phyloP scores from a whole-genome alignment of 345 rosid species.

The Citrus inodora region DNA sequence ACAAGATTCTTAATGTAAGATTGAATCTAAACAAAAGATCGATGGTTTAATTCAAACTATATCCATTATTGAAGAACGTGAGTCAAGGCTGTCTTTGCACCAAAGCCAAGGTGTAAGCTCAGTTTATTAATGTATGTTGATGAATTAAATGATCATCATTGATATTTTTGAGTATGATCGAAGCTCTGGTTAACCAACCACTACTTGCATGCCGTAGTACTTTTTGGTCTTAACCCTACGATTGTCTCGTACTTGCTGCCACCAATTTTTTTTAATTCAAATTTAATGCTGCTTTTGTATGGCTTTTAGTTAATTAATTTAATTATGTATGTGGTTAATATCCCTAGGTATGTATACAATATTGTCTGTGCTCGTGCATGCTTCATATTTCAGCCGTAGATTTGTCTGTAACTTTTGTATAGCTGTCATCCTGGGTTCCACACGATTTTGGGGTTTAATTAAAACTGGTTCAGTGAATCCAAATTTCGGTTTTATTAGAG shows the following conservation, averaged over 20 bases:
- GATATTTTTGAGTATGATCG: conserved; percentile 1
- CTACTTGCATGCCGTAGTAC: not conserved
- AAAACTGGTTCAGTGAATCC: conserved; percentile 7
- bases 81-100: conserved; percentile 41
- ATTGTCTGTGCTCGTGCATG: not conserved
- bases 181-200: not conserved
- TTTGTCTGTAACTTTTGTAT: conserved; percentile 1
- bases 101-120: conserved; percentile 26
- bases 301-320: no score
- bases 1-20: conserved; percentile 38
- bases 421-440: conserved; percentile 15
- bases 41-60: not conserved
- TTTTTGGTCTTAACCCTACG: not conserved
- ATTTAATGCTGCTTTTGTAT: not conserved
- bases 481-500: not conserved
- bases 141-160: not conserved
- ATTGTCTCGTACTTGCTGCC: not conserved
- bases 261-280: not conserved
- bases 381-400: not conserved
- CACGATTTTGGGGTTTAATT: not conserved
- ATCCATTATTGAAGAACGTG: conserved; percentile 43
- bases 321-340: not conserved
- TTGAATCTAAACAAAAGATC: conserved; percentile 26
- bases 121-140: not conserved
- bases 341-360: conserved; percentile 11